A percentile compares a stretch with the other conserved stretches of the same genome.
These are phyloP conservation scores for Ormosia emarginata DNA, from an alignment of 306 rosid species.

Conservation along the genomic window DNA sequence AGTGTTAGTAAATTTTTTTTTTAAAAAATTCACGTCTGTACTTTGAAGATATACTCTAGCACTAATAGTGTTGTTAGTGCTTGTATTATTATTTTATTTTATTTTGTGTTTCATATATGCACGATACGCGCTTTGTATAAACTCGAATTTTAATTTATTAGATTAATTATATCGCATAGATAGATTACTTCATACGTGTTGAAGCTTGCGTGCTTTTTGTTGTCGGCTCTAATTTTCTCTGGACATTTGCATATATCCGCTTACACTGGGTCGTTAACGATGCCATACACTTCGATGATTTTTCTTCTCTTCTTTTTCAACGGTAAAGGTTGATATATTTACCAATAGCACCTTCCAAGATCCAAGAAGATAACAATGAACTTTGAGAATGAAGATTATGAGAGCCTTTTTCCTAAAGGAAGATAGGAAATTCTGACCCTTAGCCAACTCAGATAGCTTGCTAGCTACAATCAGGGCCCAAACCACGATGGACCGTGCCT, in stretches of 20 bases:
- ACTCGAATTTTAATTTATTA: too few species aligned
- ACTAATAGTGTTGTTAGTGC: too few species aligned
- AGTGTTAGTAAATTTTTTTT: too few species aligned
- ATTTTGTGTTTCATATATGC: too few species aligned
- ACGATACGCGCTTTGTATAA: not conserved
- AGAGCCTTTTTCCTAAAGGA: not conserved
- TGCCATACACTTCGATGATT: not conserved
- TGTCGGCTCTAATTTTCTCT: not conserved
- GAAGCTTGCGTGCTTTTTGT: not conserved
- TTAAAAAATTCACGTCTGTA: too few species aligned
- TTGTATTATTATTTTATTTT: too few species aligned
- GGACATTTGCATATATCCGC: not conserved
- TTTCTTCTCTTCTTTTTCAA: not conserved
- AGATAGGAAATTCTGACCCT: not conserved
- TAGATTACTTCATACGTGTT: not conserved
- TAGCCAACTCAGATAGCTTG: too few species aligned
- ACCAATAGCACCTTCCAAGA: too few species aligned
- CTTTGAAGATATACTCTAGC: too few species aligned
- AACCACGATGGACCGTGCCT: not conserved
- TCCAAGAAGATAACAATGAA: not conserved
- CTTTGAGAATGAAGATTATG: too few species aligned
- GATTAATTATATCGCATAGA: too few species aligned
- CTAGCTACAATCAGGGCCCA: constrained; percentile 1
- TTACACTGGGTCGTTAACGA: too few species aligned
- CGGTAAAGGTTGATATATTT: not conserved